A percentile compares a stretch with the other conserved stretches of the same genome.
Conservation (phyloP, 2,329 filamentous ascomycete genomes). For the Hortaea werneckii region DNA sequence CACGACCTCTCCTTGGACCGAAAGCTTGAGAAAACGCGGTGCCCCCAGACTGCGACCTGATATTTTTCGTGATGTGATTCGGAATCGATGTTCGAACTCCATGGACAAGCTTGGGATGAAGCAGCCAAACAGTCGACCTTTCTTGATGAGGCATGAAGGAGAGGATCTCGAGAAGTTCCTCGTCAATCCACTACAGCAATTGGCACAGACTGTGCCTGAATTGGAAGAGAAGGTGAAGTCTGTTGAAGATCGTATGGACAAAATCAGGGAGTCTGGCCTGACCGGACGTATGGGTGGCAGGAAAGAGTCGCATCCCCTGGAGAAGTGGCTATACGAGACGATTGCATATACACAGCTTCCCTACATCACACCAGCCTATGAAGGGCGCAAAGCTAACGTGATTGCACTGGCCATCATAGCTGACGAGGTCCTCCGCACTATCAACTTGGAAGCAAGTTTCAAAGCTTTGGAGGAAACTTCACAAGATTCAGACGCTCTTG, state of each 20-base stretch:
- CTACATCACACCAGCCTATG: not conserved
- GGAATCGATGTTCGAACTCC: not conserved
- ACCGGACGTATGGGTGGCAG: not conserved
- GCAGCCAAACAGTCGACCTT: not conserved
- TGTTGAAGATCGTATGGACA: not conserved
- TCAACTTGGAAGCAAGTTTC: constrained; percentile 22
- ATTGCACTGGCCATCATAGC: not conserved
- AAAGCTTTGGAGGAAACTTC: constrained; percentile 8
- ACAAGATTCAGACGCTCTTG: not conserved
- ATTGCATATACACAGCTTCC: not conserved
- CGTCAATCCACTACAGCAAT: not conserved
- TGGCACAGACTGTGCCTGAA: not conserved
- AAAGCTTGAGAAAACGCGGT: not conserved
- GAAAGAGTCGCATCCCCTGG: not conserved
- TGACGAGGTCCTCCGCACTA: constrained; percentile 12
- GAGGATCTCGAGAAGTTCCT: not conserved
- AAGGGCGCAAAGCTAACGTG: not conserved
- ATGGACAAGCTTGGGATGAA: constrained; percentile 1
- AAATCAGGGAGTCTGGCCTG: not conserved
- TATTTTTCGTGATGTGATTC: not conserved
- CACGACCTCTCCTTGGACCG: not conserved
- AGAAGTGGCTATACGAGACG: not conserved
- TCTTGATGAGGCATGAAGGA: not conserved
- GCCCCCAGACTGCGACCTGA: not conserved
- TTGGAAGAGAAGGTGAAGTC: not conserved